Evolutionary conservation across 345 rosid genomes (phyloP), one percentile per base, ranked within the genome.

Genomic region (Mallotus nudiflorus): DNA sequence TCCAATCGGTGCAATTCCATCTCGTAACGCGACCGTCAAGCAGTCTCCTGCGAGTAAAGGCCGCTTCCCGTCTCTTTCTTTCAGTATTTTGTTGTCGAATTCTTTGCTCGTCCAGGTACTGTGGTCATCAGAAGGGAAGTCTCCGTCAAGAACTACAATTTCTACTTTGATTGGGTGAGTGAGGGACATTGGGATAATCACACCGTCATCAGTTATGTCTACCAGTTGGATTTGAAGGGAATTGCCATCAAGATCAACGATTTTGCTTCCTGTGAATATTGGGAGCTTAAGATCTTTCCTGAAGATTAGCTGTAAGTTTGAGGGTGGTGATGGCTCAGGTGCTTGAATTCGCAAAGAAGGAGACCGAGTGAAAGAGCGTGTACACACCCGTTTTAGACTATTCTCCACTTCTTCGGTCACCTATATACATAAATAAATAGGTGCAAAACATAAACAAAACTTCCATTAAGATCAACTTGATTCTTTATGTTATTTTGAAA

Each of bases 11-110:
- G 80, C 93, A 31, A 68, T 44, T 16, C 89, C 96, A 25, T 90
- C 89, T 62, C 91, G 77, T 39, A 86, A 29, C 19, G 83, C 85
- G 35, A 86, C 74, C 7, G 69, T 80, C 35, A 84, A 74, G 25
- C 65, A 62, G 49, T 90, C 98, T 48, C 98, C 98, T 28, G 98
- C 76, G 9, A 94, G 89, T 75, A 94, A 80, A 15, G 98, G 98
- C n/a, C 98, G 74, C 72, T 86, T 91, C 6, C 98, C 98, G 0
- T 77, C 63, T 65, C 98, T 87, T 83, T 91, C 96, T 81, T 74
- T 91, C 50, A 88, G 80, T 1, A 94, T 81, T 20, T 75, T 83
- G 39, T 68, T 68, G 1, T 87, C 86, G 40, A 90, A 94, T 25
- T 87, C 97, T 40, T 86, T 84, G 20, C 76, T 80, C 0, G 75